A percentile compares a stretch with the other conserved stretches of the same genome.
These are phyloP conservation scores for Cyathus striatus DNA, from an alignment of 768 basidiomycete species.

Conservation along the genomic window DNA sequence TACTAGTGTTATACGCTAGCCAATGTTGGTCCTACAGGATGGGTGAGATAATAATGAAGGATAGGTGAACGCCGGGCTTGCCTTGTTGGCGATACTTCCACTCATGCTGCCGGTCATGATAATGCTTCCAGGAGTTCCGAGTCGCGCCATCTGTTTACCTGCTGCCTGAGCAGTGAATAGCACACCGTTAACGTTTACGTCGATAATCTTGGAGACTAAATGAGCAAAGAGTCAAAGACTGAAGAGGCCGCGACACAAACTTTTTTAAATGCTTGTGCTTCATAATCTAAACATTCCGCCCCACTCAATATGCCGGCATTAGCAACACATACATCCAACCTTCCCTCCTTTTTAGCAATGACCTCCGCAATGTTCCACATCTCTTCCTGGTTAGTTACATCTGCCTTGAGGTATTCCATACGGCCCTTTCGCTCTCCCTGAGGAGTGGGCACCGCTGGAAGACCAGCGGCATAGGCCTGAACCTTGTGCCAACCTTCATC, in stretches of 20 bases:
- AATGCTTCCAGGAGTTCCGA: slow-evolving; percentile 45
- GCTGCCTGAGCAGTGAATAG: slow-evolving; percentile 59
- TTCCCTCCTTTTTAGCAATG: slow-evolving; percentile 53
- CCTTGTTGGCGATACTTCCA: slow-evolving; percentile 57
- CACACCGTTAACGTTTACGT: slow-evolving; percentile 57
- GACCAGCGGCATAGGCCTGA: slow-evolving; percentile 33
- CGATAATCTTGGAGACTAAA: slow-evolving; percentile 38
- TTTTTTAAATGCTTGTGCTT: slow-evolving; percentile 50
- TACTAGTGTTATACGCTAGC: slow-evolving; percentile 71
- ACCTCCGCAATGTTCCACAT: slow-evolving; percentile 42
- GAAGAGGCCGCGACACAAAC: slow-evolving; percentile 18
- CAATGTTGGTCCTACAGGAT: slow-evolving; percentile 52
- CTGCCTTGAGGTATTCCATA: slow-evolving; percentile 44
- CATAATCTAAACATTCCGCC: slow-evolving; percentile 48
- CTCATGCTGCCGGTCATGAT: slow-evolving; percentile 59
- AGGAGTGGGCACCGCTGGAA: slow-evolving; percentile 15
- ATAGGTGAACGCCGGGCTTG: slow-evolving; percentile 9
- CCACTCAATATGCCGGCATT: slow-evolving; percentile 56
- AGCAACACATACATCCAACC: slow-evolving; percentile 62
- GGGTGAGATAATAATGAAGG: neutral
- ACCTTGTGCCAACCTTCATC: slow-evolving; percentile 45
- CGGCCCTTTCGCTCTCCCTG: slow-evolving; percentile 17
- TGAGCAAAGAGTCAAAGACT: neutral
- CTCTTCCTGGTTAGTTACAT: slow-evolving; percentile 51
- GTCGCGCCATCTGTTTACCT: slow-evolving; percentile 49